phyloP scores from a whole-genome alignment of 1,139 yeast genomes.

The Kazachstania sp. region DNA sequence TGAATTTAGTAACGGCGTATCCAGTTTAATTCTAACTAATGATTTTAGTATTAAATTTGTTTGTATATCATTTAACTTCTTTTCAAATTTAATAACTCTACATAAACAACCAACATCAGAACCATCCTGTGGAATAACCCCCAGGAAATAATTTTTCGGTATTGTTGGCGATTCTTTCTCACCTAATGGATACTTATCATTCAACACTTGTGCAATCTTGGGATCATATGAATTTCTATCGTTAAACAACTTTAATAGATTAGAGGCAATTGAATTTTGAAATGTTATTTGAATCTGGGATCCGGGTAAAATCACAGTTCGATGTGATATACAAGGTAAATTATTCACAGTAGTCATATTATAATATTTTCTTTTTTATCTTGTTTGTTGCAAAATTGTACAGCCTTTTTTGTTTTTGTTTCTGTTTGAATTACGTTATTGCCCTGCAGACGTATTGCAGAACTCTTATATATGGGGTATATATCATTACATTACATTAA shows the following conservation, averaged over 20 bases:
- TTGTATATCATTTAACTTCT: conserved; percentile 6
- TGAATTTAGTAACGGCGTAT: conserved; percentile 30
- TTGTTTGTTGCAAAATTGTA: too few relatives aligned
- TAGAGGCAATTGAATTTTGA: not conserved
- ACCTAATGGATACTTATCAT: not conserved
- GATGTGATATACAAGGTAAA: not conserved
- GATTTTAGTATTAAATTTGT: conserved; percentile 48
- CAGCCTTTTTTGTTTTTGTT: too few relatives aligned
- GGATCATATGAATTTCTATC: not conserved
- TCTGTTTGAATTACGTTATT: too few relatives aligned
- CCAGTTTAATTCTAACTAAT: conserved; percentile 39
- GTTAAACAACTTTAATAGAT: not conserved
- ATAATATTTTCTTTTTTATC: not conserved
- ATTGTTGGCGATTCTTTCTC: not conserved
- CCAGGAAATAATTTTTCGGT: not conserved
- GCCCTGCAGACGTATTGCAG: too few relatives aligned
- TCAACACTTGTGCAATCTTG: not conserved
- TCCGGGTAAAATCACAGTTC: not conserved
- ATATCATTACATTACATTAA: too few relatives aligned
- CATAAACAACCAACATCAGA: conserved; percentile 1
- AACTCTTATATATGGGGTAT: too few relatives aligned
- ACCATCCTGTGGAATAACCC: conserved; percentile 3
- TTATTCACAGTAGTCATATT: too few relatives aligned
- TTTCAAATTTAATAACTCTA: not conserved
- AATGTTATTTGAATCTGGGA: not conserved